Conservation (phyloP, 495 filamentous ascomycete genomes). For the Filosporella fistucella region DNA sequence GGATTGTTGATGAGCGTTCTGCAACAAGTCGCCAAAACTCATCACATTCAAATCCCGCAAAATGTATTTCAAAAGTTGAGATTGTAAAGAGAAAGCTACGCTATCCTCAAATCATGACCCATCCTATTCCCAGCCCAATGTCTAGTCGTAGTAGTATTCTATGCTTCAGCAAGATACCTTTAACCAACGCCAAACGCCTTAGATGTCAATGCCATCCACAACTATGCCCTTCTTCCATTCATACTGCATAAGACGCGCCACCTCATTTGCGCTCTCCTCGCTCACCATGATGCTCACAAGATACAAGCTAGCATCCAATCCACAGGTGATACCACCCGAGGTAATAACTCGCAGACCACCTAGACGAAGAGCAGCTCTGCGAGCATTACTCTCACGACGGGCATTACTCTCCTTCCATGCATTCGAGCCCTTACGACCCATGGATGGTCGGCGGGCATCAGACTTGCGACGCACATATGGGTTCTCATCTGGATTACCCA, state of each 20-base stretch:
- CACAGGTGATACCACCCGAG: conserved; percentile 68
- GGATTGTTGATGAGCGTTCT: no score
- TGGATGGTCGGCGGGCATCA: conserved; percentile 55
- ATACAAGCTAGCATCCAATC: conserved; percentile 75
- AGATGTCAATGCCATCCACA: conserved; percentile 71
- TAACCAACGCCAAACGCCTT: conserved; percentile 27
- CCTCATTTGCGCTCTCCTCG: conserved; percentile 62
- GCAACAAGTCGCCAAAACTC: no score
- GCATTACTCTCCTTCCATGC: conserved; percentile 61
- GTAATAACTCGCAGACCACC: conserved; percentile 73
- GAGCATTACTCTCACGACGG: conserved; percentile 62
- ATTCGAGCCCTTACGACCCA: conserved; percentile 66
- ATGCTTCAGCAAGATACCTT: no score
- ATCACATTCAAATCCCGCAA: no score
- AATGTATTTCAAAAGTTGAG: neutral
- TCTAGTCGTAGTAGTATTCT: no score
- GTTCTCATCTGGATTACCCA: conserved; percentile 67
- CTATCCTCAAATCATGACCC: no score
- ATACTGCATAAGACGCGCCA: conserved; percentile 64
- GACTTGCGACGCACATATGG: conserved; percentile 67
- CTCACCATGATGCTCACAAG: conserved; percentile 69
- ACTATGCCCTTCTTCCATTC: conserved; percentile 66
- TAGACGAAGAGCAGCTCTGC: conserved; percentile 59
- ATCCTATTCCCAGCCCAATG: no score
- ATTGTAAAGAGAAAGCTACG: neutral